Evolutionary conservation across 768 basidiomycete genomes (phyloP).

Genomic region (Amanita subjunquillea): DNA sequence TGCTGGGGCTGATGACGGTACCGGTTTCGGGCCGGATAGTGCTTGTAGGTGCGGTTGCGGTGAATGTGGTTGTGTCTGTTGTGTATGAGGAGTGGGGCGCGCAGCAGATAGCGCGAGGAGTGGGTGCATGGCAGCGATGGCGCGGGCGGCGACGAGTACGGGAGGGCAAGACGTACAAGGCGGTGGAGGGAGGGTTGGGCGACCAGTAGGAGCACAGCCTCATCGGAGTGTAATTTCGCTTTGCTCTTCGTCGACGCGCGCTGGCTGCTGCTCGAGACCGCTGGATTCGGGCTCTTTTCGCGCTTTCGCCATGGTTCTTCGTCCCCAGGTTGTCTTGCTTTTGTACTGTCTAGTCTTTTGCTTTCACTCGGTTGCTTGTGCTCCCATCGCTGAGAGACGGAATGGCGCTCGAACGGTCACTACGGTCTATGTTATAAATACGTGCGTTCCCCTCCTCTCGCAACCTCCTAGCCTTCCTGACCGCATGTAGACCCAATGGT

Average conservation of each 20-base stretch:
- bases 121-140: slow-evolving; percentile 37
- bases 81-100: slow-evolving; percentile 72
- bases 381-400: slow-evolving; percentile 26
- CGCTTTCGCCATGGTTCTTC: slow-evolving; percentile 29
- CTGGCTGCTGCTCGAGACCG: slow-evolving; percentile 27
- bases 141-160: slow-evolving; percentile 37
- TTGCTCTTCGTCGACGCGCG: slow-evolving; percentile 25
- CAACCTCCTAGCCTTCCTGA: slow-evolving; percentile 7
- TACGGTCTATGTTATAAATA: slow-evolving; percentile 32
- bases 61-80: slow-evolving; percentile 66
- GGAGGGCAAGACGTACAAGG: slow-evolving; percentile 77
- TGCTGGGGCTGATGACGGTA: slow-evolving; percentile 73
- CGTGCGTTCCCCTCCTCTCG: slow-evolving; percentile 25
- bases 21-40: slow-evolving; percentile 58
- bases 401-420: slow-evolving; percentile 24
- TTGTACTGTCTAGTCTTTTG: slow-evolving; percentile 27
- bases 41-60: slow-evolving; percentile 53
- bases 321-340: slow-evolving; percentile 25
- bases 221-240: slow-evolving; percentile 15
- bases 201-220: slow-evolving; percentile 7
- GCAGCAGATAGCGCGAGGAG: slow-evolving; percentile 40
- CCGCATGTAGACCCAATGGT: slow-evolving; percentile 32
- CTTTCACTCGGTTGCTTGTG: slow-evolving; percentile 21
- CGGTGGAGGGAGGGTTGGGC: slow-evolving; percentile 66
- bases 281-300: slow-evolving; percentile 38